phyloP scores from a whole-genome alignment of 495 filamentous ascomycete genomes.

The Physcia stellaris region DNA sequence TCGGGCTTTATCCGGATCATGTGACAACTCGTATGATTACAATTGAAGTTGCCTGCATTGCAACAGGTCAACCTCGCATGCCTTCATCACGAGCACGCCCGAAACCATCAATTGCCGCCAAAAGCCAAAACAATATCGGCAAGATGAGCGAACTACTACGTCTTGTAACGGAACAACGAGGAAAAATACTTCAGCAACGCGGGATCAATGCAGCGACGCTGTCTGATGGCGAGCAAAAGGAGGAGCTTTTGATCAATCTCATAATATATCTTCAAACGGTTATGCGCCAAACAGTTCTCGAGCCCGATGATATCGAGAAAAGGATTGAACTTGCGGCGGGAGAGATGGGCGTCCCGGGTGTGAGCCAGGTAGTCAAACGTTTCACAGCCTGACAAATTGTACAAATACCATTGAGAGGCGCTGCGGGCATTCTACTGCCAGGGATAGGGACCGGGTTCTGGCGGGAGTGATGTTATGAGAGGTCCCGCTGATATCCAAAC shows the following conservation, averaged over 20 bases:
- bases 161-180: conserved; percentile 17
- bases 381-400: too few species aligned
- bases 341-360: conserved; percentile 48
- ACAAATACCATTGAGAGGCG: too few species aligned
- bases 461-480: too few species aligned
- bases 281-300: conserved; percentile 29
- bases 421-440: too few species aligned
- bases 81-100: conserved; percentile 7
- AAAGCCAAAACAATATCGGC: conserved; percentile 13
- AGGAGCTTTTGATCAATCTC: conserved; percentile 38
- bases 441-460: too few species aligned
- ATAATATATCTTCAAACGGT: conserved; percentile 35
- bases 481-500: too few species aligned
- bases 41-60: conserved; percentile 34
- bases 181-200: conserved; percentile 11
- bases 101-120: background rate
- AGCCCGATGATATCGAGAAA: conserved; percentile 22
- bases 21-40: conserved; percentile 36
- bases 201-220: conserved; percentile 21
- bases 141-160: conserved; percentile 17
- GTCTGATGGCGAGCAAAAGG: conserved; percentile 25
- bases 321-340: conserved; percentile 31
- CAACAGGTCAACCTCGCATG: conserved; percentile 16
- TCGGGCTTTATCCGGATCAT: conserved; percentile 39
- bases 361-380: too few species aligned